Conservation (phyloP, 1,284 basidiomycete genomes). For the Naganishia albida region DNA sequence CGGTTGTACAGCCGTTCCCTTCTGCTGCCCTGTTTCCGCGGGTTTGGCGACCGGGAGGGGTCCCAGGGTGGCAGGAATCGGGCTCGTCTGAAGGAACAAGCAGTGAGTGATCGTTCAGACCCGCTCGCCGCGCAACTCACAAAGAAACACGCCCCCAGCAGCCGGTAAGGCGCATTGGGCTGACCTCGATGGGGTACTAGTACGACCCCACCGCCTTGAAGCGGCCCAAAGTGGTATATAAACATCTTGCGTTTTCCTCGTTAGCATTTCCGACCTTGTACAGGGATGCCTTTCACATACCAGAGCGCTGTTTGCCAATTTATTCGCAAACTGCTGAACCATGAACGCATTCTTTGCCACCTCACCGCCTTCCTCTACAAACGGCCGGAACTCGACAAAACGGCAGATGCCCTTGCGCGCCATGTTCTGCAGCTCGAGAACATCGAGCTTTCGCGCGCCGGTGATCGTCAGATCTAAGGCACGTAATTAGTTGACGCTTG, state of each 20-base stretch:
- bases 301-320: conserved; percentile 27
- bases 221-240: conserved; percentile 28
- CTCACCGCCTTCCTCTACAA: conserved; percentile 14
- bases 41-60: conserved; percentile 20
- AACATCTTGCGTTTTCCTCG: conserved; percentile 23
- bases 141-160: conserved; percentile 32
- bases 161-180: conserved; percentile 13
- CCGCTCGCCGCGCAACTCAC: conserved; percentile 4
- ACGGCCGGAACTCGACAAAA: conserved; percentile 30
- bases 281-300: background rate
- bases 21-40: background rate
- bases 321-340: conserved; percentile 28
- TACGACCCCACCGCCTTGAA: conserved; percentile 24
- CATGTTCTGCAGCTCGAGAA: conserved; percentile 25
- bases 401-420: conserved; percentile 23
- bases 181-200: conserved; percentile 26
- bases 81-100: conserved; percentile 5
- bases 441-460: conserved; percentile 22
- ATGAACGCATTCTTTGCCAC: conserved; percentile 21
- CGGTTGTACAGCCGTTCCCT: background rate
- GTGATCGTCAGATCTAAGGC: conserved; percentile 23
- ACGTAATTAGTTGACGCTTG: background rate
- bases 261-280: background rate
- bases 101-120: background rate
- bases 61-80: conserved; percentile 17